phyloP scores from a whole-genome alignment of 169 alveolate species.

The Ichthyophthirius multifiliis region DNA sequence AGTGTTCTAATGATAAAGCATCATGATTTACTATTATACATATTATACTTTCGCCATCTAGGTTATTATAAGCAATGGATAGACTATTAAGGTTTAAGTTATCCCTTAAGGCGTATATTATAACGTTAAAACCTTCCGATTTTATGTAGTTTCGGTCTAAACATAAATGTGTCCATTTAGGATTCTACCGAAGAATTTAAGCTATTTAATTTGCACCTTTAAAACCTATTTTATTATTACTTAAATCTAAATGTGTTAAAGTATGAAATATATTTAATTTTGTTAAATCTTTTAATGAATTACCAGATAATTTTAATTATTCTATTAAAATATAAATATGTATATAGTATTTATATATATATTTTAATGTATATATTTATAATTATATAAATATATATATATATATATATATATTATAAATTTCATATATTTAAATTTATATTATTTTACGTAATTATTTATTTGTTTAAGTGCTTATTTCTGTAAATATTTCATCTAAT shows the following conservation, averaged over 20 bases:
- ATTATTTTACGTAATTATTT: no score
- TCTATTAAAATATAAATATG: neutral
- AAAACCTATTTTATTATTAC: neutral
- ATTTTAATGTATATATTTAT: no score
- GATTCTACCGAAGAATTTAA: neutral
- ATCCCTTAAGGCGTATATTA: neutral
- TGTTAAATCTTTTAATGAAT: neutral
- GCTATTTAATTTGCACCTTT: constrained; percentile 1
- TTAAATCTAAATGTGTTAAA: neutral
- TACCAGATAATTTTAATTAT: neutral
- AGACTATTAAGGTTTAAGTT: neutral
- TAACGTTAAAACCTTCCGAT: neutral
- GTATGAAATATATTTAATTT: neutral
- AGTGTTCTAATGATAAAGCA: neutral
- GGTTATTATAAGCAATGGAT: neutral
- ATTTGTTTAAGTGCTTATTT: no score
- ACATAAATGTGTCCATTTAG: neutral
- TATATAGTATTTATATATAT: no score
- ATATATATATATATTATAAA: no score
- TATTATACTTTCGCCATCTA: neutral
- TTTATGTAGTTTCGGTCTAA: neutral
- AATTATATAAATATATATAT: no score
- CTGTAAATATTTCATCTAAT: no score
- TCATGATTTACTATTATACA: neutral
- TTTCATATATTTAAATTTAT: no score